These are phyloP conservation scores for Pistacia integerrima DNA, from an alignment of 345 rosid species.

Conservation along the genomic window DNA sequence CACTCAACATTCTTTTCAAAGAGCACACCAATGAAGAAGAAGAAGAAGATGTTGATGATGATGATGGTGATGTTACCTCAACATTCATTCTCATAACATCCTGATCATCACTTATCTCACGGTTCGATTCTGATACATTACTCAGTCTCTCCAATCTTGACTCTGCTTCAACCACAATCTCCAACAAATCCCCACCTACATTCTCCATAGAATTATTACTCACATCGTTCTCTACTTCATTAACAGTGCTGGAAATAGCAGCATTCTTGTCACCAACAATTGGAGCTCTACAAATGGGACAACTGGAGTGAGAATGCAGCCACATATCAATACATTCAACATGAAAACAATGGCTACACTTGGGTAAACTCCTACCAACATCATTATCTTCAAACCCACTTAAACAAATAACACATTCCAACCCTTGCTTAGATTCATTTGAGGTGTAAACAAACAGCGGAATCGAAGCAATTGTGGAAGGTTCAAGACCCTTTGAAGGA, in stretches of 20 bases:
- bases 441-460: conserved; percentile 59
- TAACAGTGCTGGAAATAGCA: neutral
- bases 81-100: conserved; percentile 25
- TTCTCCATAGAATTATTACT: conserved; percentile 19
- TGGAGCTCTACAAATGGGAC: conserved; percentile 73
- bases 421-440: conserved; percentile 25
- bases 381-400: conserved; percentile 63
- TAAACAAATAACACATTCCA: conserved; percentile 78
- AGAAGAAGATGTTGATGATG: conserved; percentile 31
- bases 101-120: conserved; percentile 21
- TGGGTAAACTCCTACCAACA: conserved; percentile 53
- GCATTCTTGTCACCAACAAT: conserved; percentile 23
- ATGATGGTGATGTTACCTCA: neutral
- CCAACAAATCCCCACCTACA: conserved; percentile 18
- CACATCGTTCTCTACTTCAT: conserved; percentile 22
- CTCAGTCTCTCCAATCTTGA: conserved; percentile 34
- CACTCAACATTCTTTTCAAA: conserved; percentile 71
- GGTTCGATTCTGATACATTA: conserved; percentile 21
- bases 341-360: conserved; percentile 76
- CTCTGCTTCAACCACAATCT: conserved; percentile 23
- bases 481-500: conserved; percentile 57
- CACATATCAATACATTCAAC: conserved; percentile 86
- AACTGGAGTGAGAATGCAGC: conserved; percentile 65
- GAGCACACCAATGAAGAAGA: conserved; percentile 41
- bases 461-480: conserved; percentile 59